Evolutionary conservation across 2,329 filamentous ascomycete genomes (phyloP), one percentile per base, ranked within the genome.

Genomic region (Fusarium scirpi): DNA sequence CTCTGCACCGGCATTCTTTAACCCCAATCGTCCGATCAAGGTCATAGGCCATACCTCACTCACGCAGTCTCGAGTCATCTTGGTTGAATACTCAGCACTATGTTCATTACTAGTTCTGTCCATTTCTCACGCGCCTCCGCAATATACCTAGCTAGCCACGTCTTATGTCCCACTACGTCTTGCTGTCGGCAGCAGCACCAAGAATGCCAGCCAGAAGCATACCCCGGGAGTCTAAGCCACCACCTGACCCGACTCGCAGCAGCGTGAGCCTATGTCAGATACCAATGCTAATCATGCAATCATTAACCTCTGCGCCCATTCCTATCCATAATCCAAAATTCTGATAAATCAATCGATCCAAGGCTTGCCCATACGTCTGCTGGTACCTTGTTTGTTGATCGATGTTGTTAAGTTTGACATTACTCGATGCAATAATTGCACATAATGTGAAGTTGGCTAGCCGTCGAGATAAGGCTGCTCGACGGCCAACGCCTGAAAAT

Each of bases 241-340:
- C 51, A 32, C 22, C 58, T 32, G 58, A 58, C 58, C 62, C 34
- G 49, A 70, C 58, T 72, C 63, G 58, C 62, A 67, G 56, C 58
- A 56, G 48, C 54, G 45, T 72, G 67, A 74, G 70, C 61, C 74
- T 65, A 74, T 78, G 75, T 77, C 73, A 76, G 77, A 70, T 76
- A 75, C 72, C 65, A 75, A 76, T 77, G 74, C 75, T 78, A 75
- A 76, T 81, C 80, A 78, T 81, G 78, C 78, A 78, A 73, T 79
- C 77, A 76, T 79, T 76, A 79, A 79, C 73, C 76, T 62, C 62
- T 66, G 65, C 72, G 75, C 74, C 71, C 62, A 45, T 65, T 73
- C 65, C 73, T 53, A 66, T 63, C 57, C 63, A 45, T 56, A 62
- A 70, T 70, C 59, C 62, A 67, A 70, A 71, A 68, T 58, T 67